A percentile compares a stretch with the other conserved stretches of the same genome.
Evolutionary conservation across 257 asterid genomes (phyloP).

Genomic region (Verbascum thapsus): DNA sequence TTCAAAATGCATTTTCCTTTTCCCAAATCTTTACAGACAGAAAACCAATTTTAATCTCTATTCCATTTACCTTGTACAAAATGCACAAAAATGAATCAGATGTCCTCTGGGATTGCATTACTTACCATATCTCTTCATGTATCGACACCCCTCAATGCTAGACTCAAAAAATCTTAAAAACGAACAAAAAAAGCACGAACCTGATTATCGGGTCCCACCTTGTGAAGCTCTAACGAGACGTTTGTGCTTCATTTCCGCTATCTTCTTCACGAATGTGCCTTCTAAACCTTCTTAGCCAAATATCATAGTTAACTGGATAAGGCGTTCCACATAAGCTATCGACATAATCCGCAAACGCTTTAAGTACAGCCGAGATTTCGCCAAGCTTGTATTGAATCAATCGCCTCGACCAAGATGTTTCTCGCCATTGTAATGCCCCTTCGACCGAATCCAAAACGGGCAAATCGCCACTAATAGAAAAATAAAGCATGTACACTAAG

Average conservation of each 20-base stretch:
- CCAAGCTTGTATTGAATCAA: slow-evolving; percentile 93
- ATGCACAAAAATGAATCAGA: neutral
- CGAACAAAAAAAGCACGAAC: no score
- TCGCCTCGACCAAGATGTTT: slow-evolving; percentile 94
- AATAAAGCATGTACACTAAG: slow-evolving; percentile 82
- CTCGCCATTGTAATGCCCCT: slow-evolving; percentile 97
- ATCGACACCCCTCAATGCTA: neutral
- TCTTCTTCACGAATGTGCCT: slow-evolving; percentile 63
- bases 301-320: slow-evolving; percentile 81
- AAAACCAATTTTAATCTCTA: neutral
- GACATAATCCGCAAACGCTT: slow-evolving; percentile 97
- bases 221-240: slow-evolving; percentile 37
- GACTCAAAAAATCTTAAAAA: no score
- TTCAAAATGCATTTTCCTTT: neutral
- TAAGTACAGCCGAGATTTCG: slow-evolving; percentile 86
- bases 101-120: neutral
- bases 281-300: slow-evolving; percentile 83
- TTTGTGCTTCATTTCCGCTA: slow-evolving; percentile 59
- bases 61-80: slow-evolving; percentile 4
- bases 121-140: neutral
- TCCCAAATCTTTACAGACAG: slow-evolving; percentile 11
- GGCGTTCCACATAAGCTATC: slow-evolving; percentile 99
- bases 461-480: slow-evolving; percentile 68
- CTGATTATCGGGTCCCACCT: no score
- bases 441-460: slow-evolving; percentile 94